These are phyloP conservation scores for Acacia confusa DNA, from an alignment of 306 rosid species.

Conservation along the genomic window DNA sequence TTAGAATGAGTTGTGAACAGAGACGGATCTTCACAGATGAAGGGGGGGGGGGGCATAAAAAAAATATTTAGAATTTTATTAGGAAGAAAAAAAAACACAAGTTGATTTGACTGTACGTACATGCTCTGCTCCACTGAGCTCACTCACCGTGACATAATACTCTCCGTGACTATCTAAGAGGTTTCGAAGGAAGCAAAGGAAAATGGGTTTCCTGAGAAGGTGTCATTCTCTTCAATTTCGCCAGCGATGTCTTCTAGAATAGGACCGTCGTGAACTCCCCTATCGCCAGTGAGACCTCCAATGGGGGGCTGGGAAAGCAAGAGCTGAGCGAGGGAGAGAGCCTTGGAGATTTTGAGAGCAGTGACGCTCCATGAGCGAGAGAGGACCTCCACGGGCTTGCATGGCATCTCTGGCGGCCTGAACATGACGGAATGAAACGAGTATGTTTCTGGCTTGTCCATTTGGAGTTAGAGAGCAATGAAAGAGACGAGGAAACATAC, in stretches of 20 bases:
- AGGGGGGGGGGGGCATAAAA: no score
- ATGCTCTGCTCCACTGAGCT: conserved; percentile 22
- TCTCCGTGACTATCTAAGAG: conserved; percentile 84
- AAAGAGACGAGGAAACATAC: background rate
- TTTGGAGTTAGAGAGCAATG: background rate
- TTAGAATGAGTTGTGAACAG: no score
- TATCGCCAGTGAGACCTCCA: conserved; percentile 5
- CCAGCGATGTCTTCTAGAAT: conserved; percentile 62
- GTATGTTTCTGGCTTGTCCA: conserved; percentile 51
- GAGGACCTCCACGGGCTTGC: conserved; percentile 82
- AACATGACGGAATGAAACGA: conserved; percentile 38
- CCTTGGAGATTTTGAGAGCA: conserved; percentile 72
- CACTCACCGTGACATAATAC: conserved; percentile 89
- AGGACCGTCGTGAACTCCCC: conserved; percentile 22
- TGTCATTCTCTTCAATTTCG: conserved; percentile 53
- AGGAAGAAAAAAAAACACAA: conserved; percentile 16
- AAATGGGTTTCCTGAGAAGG: conserved; percentile 73
- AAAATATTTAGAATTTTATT: no score
- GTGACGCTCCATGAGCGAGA: conserved; percentile 92
- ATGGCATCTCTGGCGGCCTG: conserved; percentile 69
- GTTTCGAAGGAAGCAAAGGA: conserved; percentile 86
- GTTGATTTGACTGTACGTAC: conserved; percentile 34
- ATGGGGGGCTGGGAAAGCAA: conserved; percentile 36
- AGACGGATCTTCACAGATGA: no score
- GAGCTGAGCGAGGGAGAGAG: conserved; percentile 57